phyloP scores from a whole-genome alignment of 2,329 filamentous ascomycete genomes.

The Nothophaeocryptopus gaeumannii region DNA sequence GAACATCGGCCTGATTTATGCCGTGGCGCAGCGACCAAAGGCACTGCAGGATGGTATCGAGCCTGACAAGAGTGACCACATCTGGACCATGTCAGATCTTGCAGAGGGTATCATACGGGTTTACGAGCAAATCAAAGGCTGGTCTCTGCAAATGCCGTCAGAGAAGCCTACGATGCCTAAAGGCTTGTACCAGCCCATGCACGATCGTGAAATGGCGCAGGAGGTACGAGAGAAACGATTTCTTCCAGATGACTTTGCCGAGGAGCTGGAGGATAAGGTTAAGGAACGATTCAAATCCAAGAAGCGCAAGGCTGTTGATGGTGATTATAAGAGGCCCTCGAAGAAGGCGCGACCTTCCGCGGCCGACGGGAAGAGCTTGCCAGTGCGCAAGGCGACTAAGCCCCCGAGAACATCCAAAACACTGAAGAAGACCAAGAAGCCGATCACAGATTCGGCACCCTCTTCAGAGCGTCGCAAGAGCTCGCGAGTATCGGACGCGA shows the following conservation, averaged over 20 bases:
- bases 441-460: constrained; percentile 35
- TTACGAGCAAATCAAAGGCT: constrained; percentile 82
- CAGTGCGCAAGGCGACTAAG: constrained; percentile 38
- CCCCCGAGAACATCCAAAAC: constrained; percentile 36
- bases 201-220: constrained; percentile 74
- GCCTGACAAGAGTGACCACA: constrained; percentile 63
- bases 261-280: constrained; percentile 74
- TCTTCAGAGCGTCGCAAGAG: constrained; percentile 46
- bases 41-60: constrained; percentile 78
- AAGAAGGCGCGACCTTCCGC: constrained; percentile 30
- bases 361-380: constrained; percentile 28
- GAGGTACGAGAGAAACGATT: constrained; percentile 84
- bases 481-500: constrained; percentile 37
- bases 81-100: constrained; percentile 86
- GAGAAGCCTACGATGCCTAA: constrained; percentile 77
- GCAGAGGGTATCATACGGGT: constrained; percentile 76
- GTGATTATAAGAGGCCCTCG: constrained; percentile 20
- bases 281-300: constrained; percentile 64
- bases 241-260: constrained; percentile 70
- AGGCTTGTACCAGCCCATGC: constrained; percentile 72
- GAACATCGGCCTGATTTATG: constrained; percentile 84
- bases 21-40: constrained; percentile 90
- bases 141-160: constrained; percentile 80
- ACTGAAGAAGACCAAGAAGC: constrained; percentile 40
- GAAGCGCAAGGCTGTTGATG: constrained; percentile 39